A percentile compares a stretch with the other conserved stretches of the same genome.
Conservation (phyloP, 805 yeast species). For the Myxozyma mucilagina region DNA sequence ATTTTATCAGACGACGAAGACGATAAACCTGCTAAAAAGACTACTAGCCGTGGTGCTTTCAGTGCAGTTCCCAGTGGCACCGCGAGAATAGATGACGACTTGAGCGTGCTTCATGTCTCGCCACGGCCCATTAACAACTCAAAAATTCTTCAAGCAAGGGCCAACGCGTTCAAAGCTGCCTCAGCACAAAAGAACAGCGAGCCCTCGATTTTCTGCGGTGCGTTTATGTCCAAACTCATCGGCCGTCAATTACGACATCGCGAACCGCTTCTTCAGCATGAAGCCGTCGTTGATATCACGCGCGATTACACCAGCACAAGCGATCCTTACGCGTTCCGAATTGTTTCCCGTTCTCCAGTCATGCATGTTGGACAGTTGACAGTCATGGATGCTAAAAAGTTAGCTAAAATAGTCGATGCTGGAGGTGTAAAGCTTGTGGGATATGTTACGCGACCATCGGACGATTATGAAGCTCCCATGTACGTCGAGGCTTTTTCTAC, state of each 20-base stretch:
- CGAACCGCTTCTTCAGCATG: neutral
- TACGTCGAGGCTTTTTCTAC: neutral
- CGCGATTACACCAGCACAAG: slow-evolving; percentile 2
- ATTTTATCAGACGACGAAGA: slow-evolving; percentile 27
- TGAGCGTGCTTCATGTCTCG: neutral
- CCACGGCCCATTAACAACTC: neutral
- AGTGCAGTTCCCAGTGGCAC: no score
- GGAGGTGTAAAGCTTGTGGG: slow-evolving; percentile 5
- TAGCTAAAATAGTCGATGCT: slow-evolving; percentile 7
- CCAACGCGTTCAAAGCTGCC: neutral
- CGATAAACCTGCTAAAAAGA: no score
- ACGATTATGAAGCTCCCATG: neutral
- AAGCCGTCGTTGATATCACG: neutral
- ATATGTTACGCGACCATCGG: neutral
- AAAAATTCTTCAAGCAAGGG: neutral
- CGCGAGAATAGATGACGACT: neutral
- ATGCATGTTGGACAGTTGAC: slow-evolving; percentile 11
- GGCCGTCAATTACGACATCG: neutral
- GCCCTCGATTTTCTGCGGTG: neutral
- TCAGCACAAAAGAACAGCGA: neutral
- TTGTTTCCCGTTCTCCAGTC: neutral
- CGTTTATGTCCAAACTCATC: neutral
- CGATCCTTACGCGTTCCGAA: slow-evolving; percentile 12
- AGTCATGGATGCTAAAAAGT: neutral
- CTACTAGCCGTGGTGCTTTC: no score